Evolutionary conservation across 176 grass and related monocot genomes (phyloP), one percentile per base, ranked within the genome.

Genomic region (Eragrostis nindensis): DNA sequence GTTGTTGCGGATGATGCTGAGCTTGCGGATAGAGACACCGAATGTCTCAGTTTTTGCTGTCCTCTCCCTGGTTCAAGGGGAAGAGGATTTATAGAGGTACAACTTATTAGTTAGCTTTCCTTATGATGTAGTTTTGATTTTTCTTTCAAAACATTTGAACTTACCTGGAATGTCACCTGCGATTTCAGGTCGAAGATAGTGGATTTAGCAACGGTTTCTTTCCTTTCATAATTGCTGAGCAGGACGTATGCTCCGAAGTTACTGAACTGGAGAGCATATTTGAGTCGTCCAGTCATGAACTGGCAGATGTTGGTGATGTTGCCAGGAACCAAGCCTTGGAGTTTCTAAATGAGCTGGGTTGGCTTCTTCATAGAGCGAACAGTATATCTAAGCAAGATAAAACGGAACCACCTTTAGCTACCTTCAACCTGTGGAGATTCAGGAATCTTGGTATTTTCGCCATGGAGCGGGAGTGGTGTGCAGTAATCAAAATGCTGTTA

Each of bases 41-140:
- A 92, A 68, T 77, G 77, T 82, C 66, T 99, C 59, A 96, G 79
- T 80, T 96, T 99, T 46, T 91, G 52, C 40, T 99, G 97, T 80
- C 82, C 83, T 66, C 53, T 91, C 54, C 91, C 92, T 79, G 73
- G 71, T 93, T 68, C 89, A 78, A 93, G 76, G 71, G 97, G 97
- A 79, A 95, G 97, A 91, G 97, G 97, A 80, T 99, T 99, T 50
- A 88, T 99, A 73, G 97, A 99, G 97, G 97, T 91, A 71, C 71
- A 73, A 4, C 45, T 64, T 77, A 26, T 77, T 66, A 66, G 32
- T 61, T 24, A 67, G 13, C 2, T 79, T 55, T 76, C 80, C 16
- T 65, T 66, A 21, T 59, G 36, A 57, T 72, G 42, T 50, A 32
- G 22, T 75, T 84, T 84, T 46, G 2, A 10, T 62, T 67, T 84